Percentiles rank a stretch among this genome's conserved stretches.
These are phyloP conservation scores for Tilletia walkeri DNA, from an alignment of 1,284 basidiomycete genomes.

Conservation along the genomic window DNA sequence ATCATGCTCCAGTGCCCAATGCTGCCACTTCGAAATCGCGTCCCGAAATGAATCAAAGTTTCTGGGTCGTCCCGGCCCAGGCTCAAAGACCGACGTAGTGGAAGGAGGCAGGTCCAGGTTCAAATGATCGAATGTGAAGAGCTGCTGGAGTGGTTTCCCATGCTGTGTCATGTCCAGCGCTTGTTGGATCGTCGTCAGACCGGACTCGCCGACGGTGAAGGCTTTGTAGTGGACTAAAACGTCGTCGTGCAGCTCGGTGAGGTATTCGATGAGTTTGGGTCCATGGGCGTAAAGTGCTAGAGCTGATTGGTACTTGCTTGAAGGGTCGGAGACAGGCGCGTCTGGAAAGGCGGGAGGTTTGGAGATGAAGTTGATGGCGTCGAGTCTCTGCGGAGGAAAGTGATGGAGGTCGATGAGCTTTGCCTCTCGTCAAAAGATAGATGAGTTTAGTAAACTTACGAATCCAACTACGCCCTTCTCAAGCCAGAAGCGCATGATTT, in stretches of 20 bases:
- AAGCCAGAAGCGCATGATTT: constrained; percentile 72
- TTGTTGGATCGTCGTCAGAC: constrained; percentile 23
- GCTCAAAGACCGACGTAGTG: constrained; percentile 34
- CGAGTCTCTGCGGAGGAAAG: constrained; percentile 24
- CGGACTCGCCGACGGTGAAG: constrained; percentile 69
- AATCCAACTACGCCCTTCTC: constrained; percentile 74
- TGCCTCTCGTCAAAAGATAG: constrained; percentile 37
- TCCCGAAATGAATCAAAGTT: constrained; percentile 64
- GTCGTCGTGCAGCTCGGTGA: constrained; percentile 66
- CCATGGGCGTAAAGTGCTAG: constrained; percentile 55
- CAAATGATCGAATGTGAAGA: constrained; percentile 69
- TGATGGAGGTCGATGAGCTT: not conserved
- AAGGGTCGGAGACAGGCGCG: constrained; percentile 58
- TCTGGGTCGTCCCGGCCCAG: constrained; percentile 62
- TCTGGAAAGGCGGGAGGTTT: constrained; percentile 53
- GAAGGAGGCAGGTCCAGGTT: constrained; percentile 58
- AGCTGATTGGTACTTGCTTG: constrained; percentile 65
- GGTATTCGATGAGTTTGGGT: constrained; percentile 64
- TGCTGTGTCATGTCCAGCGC: constrained; percentile 58
- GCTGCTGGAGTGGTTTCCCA: constrained; percentile 66
- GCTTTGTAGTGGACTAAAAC: constrained; percentile 56
- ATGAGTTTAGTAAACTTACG: constrained; percentile 26
- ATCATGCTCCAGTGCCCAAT: constrained; percentile 23
- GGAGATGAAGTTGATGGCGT: constrained; percentile 50
- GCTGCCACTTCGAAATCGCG: constrained; percentile 66